Evolutionary conservation across 2,329 filamentous ascomycete genomes (phyloP).

Genomic region (Diaporthe sp.): DNA sequence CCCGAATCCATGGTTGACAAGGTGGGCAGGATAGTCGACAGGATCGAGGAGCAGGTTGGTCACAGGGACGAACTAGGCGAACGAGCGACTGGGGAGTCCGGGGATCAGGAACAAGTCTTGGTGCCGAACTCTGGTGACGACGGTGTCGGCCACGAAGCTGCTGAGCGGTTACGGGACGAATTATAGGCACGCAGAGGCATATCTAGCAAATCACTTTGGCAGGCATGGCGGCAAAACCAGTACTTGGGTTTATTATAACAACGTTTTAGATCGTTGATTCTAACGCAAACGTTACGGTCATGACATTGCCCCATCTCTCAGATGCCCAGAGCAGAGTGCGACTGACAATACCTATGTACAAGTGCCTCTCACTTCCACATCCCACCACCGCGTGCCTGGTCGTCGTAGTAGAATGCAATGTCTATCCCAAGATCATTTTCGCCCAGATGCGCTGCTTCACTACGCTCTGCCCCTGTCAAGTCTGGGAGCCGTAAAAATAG

Average conservation of each 20-base stretch:
- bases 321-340: background rate
- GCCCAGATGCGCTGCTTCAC: background rate
- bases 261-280: background rate
- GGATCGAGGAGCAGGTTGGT: conserved; percentile 40
- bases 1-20: conserved; percentile 63
- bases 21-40: conserved; percentile 67
- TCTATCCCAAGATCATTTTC: conserved; percentile 6
- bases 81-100: conserved; percentile 32
- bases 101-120: conserved; percentile 1
- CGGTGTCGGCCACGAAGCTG: conserved; percentile 50
- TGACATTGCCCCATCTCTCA: background rate
- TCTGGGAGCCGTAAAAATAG: background rate
- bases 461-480: background rate
- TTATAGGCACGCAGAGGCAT: conserved; percentile 46
- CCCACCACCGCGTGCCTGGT: background rate
- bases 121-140: conserved; percentile 41
- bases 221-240: background rate
- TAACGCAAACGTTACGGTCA: conserved; percentile 19
- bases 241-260: background rate
- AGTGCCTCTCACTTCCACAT: background rate
- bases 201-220: background rate
- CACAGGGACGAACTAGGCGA: conserved; percentile 13
- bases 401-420: conserved; percentile 10
- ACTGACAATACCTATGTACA: conserved; percentile 5
- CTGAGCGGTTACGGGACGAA: conserved; percentile 54